Conservation (phyloP, 2,329 filamentous ascomycete species). For the Akanthomyces dipterigenus region DNA sequence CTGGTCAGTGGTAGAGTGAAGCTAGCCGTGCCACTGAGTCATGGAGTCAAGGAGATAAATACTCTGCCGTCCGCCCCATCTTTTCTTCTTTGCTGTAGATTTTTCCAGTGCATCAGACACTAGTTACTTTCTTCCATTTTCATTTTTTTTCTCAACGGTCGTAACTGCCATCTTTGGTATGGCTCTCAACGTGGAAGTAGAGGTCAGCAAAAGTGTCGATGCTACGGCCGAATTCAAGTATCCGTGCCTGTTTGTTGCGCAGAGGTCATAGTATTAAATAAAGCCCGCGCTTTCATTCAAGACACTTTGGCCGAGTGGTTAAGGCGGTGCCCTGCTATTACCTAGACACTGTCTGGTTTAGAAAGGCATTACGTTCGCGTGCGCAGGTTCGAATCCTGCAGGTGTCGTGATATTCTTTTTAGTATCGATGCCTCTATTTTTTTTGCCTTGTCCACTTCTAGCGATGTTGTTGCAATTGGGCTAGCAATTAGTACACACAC, state of each 20-base stretch:
- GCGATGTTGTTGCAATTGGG: no score
- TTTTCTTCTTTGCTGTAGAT: background rate
- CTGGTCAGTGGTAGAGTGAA: background rate
- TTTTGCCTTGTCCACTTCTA: background rate
- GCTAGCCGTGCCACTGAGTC: background rate
- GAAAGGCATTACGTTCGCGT: slow-evolving; percentile 3
- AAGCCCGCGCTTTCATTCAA: background rate
- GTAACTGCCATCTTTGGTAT: no score
- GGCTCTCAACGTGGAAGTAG: no score
- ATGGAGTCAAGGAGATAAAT: background rate
- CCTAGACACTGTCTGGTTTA: background rate
- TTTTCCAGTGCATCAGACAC: no score
- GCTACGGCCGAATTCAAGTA: no score
- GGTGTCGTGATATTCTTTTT: background rate
- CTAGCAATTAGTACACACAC: no score
- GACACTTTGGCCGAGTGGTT: slow-evolving; percentile 4
- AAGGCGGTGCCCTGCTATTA: slow-evolving; percentile 1
- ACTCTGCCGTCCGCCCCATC: background rate
- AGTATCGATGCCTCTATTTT: background rate
- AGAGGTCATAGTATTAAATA: background rate
- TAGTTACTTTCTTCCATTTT: background rate
- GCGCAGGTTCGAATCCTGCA: slow-evolving; percentile 2
- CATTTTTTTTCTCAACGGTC: background rate
- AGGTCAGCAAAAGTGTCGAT: no score
- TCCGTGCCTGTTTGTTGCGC: no score